Percentiles rank a stretch among this genome's conserved stretches.
These are phyloP conservation scores for Debaryomycetaceae sp. DNA, from an alignment of 1,139 yeast species.

Conservation along the genomic window DNA sequence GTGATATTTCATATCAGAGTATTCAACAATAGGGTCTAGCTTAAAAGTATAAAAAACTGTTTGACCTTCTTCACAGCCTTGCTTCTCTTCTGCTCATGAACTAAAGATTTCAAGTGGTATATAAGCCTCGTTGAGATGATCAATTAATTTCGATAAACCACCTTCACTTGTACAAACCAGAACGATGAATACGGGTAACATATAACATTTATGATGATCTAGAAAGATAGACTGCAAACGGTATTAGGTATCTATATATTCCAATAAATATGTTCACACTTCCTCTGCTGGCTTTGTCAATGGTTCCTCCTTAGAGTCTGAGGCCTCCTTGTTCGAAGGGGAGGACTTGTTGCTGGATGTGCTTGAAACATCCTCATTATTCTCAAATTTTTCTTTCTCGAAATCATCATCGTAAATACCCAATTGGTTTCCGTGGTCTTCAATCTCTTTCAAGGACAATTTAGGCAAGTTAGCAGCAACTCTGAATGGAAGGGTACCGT, in stretches of 20 bases:
- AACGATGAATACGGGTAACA: too few relatives aligned
- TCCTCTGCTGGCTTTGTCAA: background rate
- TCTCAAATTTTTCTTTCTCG: slow-evolving; percentile 33
- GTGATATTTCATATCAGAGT: background rate
- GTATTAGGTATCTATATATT: background rate
- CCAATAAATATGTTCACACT: background rate
- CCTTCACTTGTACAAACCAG: too few relatives aligned
- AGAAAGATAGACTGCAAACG: background rate
- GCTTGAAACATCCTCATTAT: slow-evolving; percentile 26
- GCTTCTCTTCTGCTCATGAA: too few relatives aligned
- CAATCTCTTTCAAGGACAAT: slow-evolving; percentile 40
- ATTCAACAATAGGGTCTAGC: background rate
- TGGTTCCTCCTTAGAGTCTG: slow-evolving; percentile 3
- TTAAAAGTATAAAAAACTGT: too few relatives aligned
- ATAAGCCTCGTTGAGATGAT: too few relatives aligned
- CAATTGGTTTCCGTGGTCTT: slow-evolving; percentile 44
- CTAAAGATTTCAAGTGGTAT: too few relatives aligned
- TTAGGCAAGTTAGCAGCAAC: slow-evolving; percentile 49
- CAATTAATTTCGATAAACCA: too few relatives aligned
- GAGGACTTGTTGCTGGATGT: slow-evolving; percentile 13
- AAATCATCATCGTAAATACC: slow-evolving; percentile 43
- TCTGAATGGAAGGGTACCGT: slow-evolving; percentile 43
- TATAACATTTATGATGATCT: too few relatives aligned
- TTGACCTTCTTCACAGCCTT: too few relatives aligned
- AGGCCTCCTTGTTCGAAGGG: slow-evolving; percentile 15